Conservation (phyloP, 176 grass and related monocot genomes). For the Carex kokanica region DNA sequence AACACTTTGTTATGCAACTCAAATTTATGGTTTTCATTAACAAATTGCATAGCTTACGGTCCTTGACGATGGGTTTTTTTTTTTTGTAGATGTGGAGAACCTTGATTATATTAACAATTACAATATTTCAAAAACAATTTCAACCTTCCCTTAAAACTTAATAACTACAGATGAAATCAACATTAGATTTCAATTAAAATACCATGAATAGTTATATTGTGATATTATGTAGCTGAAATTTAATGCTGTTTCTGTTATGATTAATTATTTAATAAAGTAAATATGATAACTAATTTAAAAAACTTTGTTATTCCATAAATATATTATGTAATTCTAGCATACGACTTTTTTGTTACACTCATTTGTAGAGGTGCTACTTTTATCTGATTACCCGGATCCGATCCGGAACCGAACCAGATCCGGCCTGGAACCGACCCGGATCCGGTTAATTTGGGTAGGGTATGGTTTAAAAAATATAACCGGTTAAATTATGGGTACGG, state of each 20-base stretch:
- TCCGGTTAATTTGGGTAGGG: too few relatives aligned
- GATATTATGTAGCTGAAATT: not conserved
- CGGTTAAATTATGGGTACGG: too few relatives aligned
- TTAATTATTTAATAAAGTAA: not conserved
- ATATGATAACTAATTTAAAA: not conserved
- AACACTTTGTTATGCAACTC: not conserved
- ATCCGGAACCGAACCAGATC: too few relatives aligned
- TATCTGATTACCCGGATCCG: too few relatives aligned
- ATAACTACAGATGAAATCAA: not conserved
- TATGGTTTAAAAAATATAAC: too few relatives aligned
- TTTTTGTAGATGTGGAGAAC: not conserved
- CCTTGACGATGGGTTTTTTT: not conserved
- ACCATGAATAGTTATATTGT: too few relatives aligned
- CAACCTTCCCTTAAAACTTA: not conserved
- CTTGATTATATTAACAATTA: not conserved
- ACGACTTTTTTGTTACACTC: not conserved
- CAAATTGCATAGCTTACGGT: not conserved
- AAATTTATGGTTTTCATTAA: not conserved
- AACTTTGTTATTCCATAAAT: not conserved
- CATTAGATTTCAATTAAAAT: not conserved
- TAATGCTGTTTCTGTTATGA: not conserved
- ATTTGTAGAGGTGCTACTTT: too few relatives aligned
- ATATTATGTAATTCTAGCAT: not conserved
- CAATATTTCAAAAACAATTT: not conserved
- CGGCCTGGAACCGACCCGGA: too few relatives aligned